Evolutionary conservation across 2,329 filamentous ascomycete species (phyloP).

Genomic region (Trichophyton benhamiae): DNA sequence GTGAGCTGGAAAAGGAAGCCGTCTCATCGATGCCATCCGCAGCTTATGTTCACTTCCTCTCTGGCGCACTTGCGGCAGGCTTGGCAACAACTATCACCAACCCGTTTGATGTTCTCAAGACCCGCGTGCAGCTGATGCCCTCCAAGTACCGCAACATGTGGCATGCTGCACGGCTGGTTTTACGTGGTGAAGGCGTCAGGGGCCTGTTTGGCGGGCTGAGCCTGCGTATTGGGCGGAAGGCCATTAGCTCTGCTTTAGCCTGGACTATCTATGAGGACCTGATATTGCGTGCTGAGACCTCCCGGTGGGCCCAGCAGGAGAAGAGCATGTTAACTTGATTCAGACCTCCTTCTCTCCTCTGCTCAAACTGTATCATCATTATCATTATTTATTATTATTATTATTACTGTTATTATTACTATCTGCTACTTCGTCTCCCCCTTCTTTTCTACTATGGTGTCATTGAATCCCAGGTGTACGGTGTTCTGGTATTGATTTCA

Average conservation of each 20-base stretch:
- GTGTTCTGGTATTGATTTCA: background rate
- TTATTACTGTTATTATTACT: background rate
- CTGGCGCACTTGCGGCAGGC: constrained; percentile 67
- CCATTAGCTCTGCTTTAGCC: constrained; percentile 81
- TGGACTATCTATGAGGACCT: constrained; percentile 97
- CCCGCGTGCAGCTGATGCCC: constrained; percentile 81
- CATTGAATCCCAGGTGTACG: background rate
- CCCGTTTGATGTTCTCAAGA: constrained; percentile 94
- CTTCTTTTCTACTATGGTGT: background rate
- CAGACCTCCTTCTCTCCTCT: background rate
- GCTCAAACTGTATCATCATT: background rate
- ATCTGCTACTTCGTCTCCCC: background rate
- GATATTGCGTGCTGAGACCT: constrained; percentile 56
- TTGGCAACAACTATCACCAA: constrained; percentile 83
- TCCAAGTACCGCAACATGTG: constrained; percentile 69
- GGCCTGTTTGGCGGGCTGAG: constrained; percentile 77
- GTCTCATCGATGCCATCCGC: constrained; percentile 14
- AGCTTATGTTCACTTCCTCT: constrained; percentile 70
- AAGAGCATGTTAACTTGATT: background rate
- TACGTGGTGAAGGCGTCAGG: constrained; percentile 65
- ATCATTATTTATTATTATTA: background rate
- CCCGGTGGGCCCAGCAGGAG: background rate
- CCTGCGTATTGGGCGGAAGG: constrained; percentile 80
- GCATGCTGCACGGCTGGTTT: constrained; percentile 63
- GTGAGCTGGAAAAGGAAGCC: background rate